Percentiles rank a stretch among this genome's conserved stretches.
Conservation (phyloP, 192 early-diverging fungal genomes). For the Coemansia sp. region DNA sequence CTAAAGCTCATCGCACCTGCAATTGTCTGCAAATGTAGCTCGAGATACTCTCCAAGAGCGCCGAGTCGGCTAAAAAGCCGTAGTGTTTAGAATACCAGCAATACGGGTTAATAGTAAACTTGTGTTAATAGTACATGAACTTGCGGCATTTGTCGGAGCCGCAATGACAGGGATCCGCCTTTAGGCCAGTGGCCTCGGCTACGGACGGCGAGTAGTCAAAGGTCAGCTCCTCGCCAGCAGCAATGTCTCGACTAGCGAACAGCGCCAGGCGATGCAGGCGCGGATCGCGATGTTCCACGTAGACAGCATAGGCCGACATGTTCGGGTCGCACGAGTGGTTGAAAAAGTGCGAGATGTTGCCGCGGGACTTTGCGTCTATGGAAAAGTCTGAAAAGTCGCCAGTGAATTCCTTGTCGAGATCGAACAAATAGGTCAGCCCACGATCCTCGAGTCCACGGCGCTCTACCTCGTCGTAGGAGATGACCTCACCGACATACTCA, state of each 20-base stretch:
- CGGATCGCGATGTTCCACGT: slow-evolving; percentile 80
- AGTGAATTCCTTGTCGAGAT: slow-evolving; percentile 70
- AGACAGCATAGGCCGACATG: slow-evolving; percentile 54
- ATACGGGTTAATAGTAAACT: neutral
- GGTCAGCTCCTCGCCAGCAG: slow-evolving; percentile 80
- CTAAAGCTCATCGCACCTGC: neutral
- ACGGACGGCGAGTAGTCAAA: slow-evolving; percentile 91
- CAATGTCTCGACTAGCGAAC: slow-evolving; percentile 76
- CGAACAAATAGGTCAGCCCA: slow-evolving; percentile 60
- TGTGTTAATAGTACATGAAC: slow-evolving; percentile 17
- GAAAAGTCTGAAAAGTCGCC: slow-evolving; percentile 92
- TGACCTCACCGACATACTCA: slow-evolving; percentile 96
- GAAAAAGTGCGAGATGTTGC: slow-evolving; percentile 94
- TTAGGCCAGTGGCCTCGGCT: neutral
- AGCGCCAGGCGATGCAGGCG: slow-evolving; percentile 85
- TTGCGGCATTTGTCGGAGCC: slow-evolving; percentile 25
- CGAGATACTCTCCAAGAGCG: slow-evolving; percentile 5
- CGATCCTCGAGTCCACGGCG: slow-evolving; percentile 53
- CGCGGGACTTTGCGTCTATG: slow-evolving; percentile 89
- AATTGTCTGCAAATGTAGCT: slow-evolving; percentile 7
- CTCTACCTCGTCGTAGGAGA: slow-evolving; percentile 75
- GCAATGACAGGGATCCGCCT: slow-evolving; percentile 26
- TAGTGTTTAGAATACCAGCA: neutral
- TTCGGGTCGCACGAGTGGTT: slow-evolving; percentile 98
- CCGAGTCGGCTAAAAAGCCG: slow-evolving; percentile 3